Conservation (phyloP, 2,329 filamentous ascomycete genomes). For the Pseudogymnoascus sp. region DNA sequence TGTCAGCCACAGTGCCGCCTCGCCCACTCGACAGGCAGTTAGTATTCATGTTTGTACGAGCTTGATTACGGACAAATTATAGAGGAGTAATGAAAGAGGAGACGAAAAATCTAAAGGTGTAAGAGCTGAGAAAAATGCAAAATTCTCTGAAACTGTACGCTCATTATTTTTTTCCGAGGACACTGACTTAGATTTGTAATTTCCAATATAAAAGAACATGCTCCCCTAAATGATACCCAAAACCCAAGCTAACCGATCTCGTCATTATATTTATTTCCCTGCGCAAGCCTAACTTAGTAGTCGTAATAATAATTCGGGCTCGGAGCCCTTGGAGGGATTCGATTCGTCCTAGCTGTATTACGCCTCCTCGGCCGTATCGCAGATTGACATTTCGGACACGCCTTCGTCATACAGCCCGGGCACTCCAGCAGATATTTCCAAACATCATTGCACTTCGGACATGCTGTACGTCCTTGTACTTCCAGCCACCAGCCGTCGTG, state of each 20-base stretch:
- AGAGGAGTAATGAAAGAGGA: too few species aligned
- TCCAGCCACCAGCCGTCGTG: constrained; percentile 21
- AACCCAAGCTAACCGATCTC: constrained; percentile 14
- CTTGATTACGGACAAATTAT: too few species aligned
- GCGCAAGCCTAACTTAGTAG: neutral
- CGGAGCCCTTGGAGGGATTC: neutral
- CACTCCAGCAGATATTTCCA: constrained; percentile 21
- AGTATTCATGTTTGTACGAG: too few species aligned
- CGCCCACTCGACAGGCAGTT: too few species aligned
- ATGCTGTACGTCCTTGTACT: constrained; percentile 17
- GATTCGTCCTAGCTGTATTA: neutral
- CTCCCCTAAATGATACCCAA: neutral
- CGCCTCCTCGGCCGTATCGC: constrained; percentile 12
- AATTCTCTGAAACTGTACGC: too few species aligned
- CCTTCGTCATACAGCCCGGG: constrained; percentile 17
- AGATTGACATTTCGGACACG: constrained; percentile 19
- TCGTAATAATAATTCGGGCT: neutral
- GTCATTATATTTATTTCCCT: neutral
- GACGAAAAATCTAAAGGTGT: too few species aligned
- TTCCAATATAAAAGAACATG: neutral
- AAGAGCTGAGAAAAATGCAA: too few species aligned
- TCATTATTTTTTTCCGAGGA: neutral
- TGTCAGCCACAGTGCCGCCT: too few species aligned
- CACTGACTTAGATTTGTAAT: neutral
- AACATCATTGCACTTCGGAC: constrained; percentile 13